Evolutionary conservation across 208 protist genomes (phyloP).

Genomic region (Angomonas desouzai): DNA sequence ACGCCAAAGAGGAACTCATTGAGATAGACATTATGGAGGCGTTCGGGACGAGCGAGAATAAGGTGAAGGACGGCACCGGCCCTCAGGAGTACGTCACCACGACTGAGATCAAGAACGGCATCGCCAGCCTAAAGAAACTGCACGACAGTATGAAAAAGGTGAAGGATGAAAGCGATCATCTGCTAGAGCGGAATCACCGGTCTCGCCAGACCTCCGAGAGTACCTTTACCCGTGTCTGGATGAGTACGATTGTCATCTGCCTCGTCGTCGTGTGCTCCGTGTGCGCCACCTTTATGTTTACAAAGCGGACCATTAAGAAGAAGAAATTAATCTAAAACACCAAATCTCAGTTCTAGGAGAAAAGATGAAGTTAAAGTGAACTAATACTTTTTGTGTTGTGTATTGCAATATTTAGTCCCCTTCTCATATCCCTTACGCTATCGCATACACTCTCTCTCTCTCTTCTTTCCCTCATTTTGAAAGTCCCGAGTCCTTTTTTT

Average conservation of each 20-base stretch:
- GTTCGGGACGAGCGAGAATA: not conserved
- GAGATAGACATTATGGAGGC: not conserved
- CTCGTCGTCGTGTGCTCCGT: slow-evolving; percentile 17
- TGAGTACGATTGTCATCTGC: slow-evolving; percentile 19
- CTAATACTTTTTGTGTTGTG: no score
- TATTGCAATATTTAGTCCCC: no score
- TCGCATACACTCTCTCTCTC: not conserved
- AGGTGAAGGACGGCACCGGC: slow-evolving; percentile 8
- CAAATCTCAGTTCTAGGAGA: no score
- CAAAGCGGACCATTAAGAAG: slow-evolving; percentile 38
- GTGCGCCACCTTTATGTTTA: slow-evolving; percentile 41
- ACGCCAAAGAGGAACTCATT: slow-evolving; percentile 13
- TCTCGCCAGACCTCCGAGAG: slow-evolving; percentile 44
- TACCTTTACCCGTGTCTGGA: slow-evolving; percentile 57
- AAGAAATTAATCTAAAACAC: slow-evolving; percentile 40
- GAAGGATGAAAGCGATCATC: slow-evolving; percentile 14
- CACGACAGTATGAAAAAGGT: slow-evolving; percentile 22
- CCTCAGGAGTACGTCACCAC: slow-evolving; percentile 20
- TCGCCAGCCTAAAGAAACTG: slow-evolving; percentile 20
- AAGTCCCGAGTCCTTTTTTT: no score
- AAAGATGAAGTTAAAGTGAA: no score
- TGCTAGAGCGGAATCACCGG: slow-evolving; percentile 22
- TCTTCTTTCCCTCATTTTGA: not conserved
- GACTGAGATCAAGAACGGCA: slow-evolving; percentile 16
- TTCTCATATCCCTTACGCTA: not conserved